These are phyloP conservation scores for Cystobasidiaceae sp. DNA, from an alignment of 1,284 basidiomycete genomes.

Conservation along the genomic window DNA sequence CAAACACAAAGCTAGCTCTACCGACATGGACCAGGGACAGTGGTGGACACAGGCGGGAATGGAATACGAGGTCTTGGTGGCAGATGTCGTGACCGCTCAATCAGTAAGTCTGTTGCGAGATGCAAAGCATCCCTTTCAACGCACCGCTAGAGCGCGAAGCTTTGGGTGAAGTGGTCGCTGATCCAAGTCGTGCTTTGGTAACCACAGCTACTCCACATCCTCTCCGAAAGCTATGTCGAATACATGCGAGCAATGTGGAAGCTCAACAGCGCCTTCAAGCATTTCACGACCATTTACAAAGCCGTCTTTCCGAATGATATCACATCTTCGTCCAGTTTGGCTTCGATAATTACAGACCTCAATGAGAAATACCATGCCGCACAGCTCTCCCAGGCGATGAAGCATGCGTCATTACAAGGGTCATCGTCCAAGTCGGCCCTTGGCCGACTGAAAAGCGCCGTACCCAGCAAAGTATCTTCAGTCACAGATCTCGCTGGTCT, in stretches of 20 bases:
- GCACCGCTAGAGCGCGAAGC: neutral
- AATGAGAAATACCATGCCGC: slow-evolving; percentile 34
- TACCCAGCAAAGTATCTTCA: too few species aligned
- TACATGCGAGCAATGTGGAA: slow-evolving; percentile 38
- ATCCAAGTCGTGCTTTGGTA: neutral
- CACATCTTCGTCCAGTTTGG: slow-evolving; percentile 32
- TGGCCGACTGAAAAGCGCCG: too few species aligned
- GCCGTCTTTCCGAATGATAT: slow-evolving; percentile 38
- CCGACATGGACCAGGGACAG: slow-evolving; percentile 22
- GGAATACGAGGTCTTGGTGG: slow-evolving; percentile 38
- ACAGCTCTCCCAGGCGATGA: neutral
- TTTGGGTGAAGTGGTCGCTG: neutral
- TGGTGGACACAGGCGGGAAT: slow-evolving; percentile 35
- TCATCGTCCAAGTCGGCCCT: too few species aligned
- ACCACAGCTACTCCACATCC: slow-evolving; percentile 34
- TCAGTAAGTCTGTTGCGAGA: slow-evolving; percentile 32
- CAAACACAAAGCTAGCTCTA: slow-evolving; percentile 16
- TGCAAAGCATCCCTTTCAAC: too few species aligned
- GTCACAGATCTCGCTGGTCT: too few species aligned
- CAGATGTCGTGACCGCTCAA: slow-evolving; percentile 36
- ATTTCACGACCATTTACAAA: slow-evolving; percentile 28
- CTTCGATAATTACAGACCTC: slow-evolving; percentile 34
- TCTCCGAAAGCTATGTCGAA: slow-evolving; percentile 35
- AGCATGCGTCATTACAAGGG: too few species aligned
- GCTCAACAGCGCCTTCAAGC: slow-evolving; percentile 38